Percentiles rank a stretch among this genome's conserved stretches.
phyloP scores from a whole-genome alignment of 441 rosid species.

The Adansonia grandidieri region DNA sequence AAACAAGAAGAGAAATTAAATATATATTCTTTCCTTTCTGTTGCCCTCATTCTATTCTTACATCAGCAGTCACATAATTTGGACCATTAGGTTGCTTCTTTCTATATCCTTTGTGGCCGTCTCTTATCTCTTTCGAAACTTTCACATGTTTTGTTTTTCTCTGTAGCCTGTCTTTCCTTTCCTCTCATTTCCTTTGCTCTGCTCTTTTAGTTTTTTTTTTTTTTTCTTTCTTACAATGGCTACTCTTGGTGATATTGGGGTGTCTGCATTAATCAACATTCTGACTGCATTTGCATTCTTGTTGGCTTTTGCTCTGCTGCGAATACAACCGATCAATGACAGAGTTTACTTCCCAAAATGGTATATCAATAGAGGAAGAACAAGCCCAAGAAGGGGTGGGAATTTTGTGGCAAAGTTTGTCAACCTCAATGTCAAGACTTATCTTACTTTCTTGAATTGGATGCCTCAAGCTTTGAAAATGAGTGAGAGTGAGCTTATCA shows the following conservation, averaged over 20 bases:
- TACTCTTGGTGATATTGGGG: conserved; percentile 81
- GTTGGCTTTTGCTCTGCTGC: conserved; percentile 81
- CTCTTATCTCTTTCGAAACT: neutral
- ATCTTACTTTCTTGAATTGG: conserved; percentile 88
- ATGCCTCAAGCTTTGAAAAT: conserved; percentile 96
- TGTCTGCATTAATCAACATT: conserved; percentile 82
- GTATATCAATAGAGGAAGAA: conserved; percentile 67
- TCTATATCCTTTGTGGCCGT: neutral
- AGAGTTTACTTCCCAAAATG: conserved; percentile 91
- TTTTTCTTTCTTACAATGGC: conserved; percentile 52
- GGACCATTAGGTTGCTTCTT: conserved; percentile 14
- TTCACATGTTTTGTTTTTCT: conserved; percentile 3
- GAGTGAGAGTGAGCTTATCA: conserved; percentile 73
- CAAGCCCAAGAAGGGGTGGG: conserved; percentile 63
- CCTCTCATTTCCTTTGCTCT: neutral
- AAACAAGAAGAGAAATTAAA: neutral
- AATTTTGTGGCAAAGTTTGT: conserved; percentile 76
- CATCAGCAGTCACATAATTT: conserved; percentile 14
- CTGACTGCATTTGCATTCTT: conserved; percentile 72
- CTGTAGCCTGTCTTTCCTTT: neutral
- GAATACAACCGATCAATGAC: conserved; percentile 92
- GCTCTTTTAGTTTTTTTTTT: neutral
- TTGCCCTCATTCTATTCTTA: neutral
- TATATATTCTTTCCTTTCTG: conserved; percentile 24
- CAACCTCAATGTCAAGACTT: conserved; percentile 73